Evolutionary conservation across 2,329 filamentous ascomycete species (phyloP).

Genomic region (Colletotrichum graminicola): DNA sequence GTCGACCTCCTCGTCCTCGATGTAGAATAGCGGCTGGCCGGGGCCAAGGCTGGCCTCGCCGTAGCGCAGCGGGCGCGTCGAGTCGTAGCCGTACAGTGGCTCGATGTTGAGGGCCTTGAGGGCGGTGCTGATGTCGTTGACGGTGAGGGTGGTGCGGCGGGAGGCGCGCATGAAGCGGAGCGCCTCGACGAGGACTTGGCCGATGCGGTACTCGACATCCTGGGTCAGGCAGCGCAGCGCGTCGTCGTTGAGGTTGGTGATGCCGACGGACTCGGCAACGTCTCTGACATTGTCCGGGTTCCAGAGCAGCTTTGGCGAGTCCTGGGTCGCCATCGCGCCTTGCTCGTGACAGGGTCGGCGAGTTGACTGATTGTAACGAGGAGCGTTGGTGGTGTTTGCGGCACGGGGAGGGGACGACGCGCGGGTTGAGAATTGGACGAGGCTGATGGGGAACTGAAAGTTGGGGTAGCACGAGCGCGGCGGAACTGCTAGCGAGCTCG

Average conservation of each 20-base stretch:
- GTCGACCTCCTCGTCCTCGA: conserved; percentile 98
- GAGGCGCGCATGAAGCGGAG: conserved; percentile 96
- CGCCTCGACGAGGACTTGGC: conserved; percentile 92
- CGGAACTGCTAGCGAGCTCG: conserved; percentile 6
- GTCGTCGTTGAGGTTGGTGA: conserved; percentile 84
- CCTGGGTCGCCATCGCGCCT: conserved; percentile 35
- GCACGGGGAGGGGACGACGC: background rate
- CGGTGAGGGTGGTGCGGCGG: conserved; percentile 86
- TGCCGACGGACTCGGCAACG: conserved; percentile 95
- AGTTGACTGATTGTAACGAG: background rate
- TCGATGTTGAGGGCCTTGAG: conserved; percentile 90
- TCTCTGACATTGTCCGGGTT: conserved; percentile 96
- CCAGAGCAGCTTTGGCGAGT: conserved; percentile 75
- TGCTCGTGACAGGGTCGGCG: background rate
- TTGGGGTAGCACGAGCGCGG: conserved; percentile 13
- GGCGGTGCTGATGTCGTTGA: conserved; percentile 89
- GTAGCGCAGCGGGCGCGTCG: conserved; percentile 87
- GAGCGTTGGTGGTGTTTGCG: background rate
- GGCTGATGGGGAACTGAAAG: conserved; percentile 15
- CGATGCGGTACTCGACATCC: conserved; percentile 95
- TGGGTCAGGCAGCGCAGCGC: conserved; percentile 88
- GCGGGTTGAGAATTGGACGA: background rate
- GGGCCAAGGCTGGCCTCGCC: conserved; percentile 94
- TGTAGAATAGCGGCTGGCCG: conserved; percentile 94
- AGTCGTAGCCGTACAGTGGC: conserved; percentile 96